Conservation (phyloP, 768 basidiomycete species). For the Guyanaporus albipodus region DNA sequence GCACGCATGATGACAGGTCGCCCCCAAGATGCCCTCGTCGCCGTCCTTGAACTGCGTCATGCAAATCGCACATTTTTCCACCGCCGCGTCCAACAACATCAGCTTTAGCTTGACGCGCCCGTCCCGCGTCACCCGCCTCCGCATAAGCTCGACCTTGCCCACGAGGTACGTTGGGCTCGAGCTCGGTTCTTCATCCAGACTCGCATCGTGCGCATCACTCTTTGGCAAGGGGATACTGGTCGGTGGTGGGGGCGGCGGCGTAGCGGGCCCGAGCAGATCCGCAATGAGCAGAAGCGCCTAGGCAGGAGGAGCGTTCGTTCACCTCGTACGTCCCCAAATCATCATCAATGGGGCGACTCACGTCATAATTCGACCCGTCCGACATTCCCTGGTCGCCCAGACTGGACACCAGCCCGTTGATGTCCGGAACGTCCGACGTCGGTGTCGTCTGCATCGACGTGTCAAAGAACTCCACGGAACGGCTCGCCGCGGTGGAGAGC, state of each 20-base stretch:
- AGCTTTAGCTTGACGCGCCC: constrained; percentile 73
- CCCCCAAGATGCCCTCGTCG: constrained; percentile 53
- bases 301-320: constrained; percentile 19
- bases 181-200: background rate
- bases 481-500: constrained; percentile 21
- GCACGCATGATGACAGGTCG: constrained; percentile 56
- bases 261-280: constrained; percentile 58
- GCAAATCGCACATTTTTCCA: constrained; percentile 73
- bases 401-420: constrained; percentile 58
- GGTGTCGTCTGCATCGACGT: constrained; percentile 30
- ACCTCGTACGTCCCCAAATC: constrained; percentile 19
- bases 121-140: constrained; percentile 54
- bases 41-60: constrained; percentile 61
- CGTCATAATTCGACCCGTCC: constrained; percentile 61
- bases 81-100: constrained; percentile 53
- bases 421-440: constrained; percentile 45
- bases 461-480: constrained; percentile 27
- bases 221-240: constrained; percentile 2
- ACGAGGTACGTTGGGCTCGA: constrained; percentile 24
- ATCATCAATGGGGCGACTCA: constrained; percentile 37
- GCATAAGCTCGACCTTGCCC: constrained; percentile 52
- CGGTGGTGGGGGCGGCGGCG: constrained; percentile 13
- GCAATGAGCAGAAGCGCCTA: constrained; percentile 59
- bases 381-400: constrained; percentile 43
- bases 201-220: constrained; percentile 1